Evolutionary conservation across 352 stramenopile species (phyloP).

Genomic region (Phytophthora hybrid): DNA sequence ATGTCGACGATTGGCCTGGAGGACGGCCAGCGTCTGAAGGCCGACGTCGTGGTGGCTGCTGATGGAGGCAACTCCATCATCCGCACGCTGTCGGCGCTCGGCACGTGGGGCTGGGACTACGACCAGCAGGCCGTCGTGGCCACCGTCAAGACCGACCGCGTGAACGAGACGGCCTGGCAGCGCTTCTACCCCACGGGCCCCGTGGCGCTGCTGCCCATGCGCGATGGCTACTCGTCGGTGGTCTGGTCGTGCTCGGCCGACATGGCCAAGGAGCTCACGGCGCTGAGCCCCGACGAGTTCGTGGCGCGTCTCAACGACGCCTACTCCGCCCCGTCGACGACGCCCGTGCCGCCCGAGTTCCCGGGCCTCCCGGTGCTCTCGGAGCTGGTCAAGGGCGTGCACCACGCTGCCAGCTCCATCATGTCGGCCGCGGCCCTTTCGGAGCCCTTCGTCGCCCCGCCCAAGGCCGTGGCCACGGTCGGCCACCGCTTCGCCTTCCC

Average conservation of each 20-base stretch:
- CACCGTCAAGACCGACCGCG: constrained; percentile 88
- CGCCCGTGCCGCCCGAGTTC: constrained; percentile 68
- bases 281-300: constrained; percentile 78
- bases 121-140: constrained; percentile 93
- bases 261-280: constrained; percentile 85
- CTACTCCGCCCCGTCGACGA: constrained; percentile 57
- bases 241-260: constrained; percentile 91
- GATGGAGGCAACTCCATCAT: constrained; percentile 92
- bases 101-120: constrained; percentile 93
- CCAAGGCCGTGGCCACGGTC: constrained; percentile 70
- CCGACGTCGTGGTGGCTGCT: constrained; percentile 87
- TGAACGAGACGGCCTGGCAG: constrained; percentile 91
- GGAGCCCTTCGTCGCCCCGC: constrained; percentile 81
- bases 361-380: constrained; percentile 82
- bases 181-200: constrained; percentile 91
- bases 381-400: constrained; percentile 80
- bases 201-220: constrained; percentile 90
- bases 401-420: constrained; percentile 78
- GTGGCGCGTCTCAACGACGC: constrained; percentile 84
- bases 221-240: constrained; percentile 90
- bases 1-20: constrained; percentile 75
- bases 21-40: constrained; percentile 73
- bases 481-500: constrained; percentile 88
- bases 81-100: constrained; percentile 83
- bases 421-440: constrained; percentile 76